Percentiles rank a stretch among this genome's conserved stretches.
Evolutionary conservation across 225 moss, liverwort and hornwort species (phyloP).

Genomic region (Antitrichia curtipendula): DNA sequence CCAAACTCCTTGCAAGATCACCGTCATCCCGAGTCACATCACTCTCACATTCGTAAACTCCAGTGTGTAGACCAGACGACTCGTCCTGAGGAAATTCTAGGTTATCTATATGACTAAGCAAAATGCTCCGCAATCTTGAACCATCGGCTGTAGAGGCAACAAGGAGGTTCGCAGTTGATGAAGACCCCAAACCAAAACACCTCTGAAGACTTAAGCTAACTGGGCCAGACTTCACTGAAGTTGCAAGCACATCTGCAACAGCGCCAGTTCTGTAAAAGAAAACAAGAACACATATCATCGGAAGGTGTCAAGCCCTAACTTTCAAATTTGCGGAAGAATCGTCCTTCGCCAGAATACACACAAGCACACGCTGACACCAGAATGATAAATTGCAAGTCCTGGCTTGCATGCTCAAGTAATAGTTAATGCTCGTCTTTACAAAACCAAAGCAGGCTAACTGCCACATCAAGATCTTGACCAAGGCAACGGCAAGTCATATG

Average conservation of each 20-base stretch:
- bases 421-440: neutral
- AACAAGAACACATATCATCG: neutral
- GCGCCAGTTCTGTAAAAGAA: conserved; percentile 57
- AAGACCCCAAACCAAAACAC: conserved; percentile 65
- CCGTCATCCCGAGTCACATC: neutral
- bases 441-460: neutral
- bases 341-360: neutral
- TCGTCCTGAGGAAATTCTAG: conserved; percentile 26
- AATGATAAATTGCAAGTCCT: neutral
- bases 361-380: neutral
- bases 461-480: neutral
- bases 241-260: conserved; percentile 44
- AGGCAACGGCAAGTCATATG: neutral
- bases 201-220: conserved; percentile 69
- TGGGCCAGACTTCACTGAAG: conserved; percentile 55
- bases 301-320: neutral
- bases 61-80: neutral
- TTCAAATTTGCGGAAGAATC: neutral
- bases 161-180: conserved; percentile 59
- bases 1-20: conserved; percentile 28
- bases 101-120: conserved; percentile 80
- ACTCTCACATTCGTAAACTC: conserved; percentile 7
- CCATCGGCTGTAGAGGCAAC: conserved; percentile 45
- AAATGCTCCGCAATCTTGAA: conserved; percentile 47
- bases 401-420: neutral